Conservation (phyloP, 306 rosid species). For the Cicer arietinum region DNA sequence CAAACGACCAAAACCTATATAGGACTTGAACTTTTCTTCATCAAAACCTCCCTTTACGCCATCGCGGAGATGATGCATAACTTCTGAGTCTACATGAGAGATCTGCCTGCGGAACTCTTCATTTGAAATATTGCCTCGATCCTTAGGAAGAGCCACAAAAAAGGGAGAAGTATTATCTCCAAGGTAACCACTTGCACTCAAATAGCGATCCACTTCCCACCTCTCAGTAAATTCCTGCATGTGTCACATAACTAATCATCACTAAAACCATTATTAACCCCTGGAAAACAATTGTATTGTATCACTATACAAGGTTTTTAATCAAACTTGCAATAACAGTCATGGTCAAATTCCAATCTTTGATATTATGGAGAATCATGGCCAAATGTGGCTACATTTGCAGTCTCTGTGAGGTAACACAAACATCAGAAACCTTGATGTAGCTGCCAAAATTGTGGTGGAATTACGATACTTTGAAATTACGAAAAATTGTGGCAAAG, state of each 20-base stretch:
- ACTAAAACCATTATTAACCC: conserved; percentile 7
- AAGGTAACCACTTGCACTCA: conserved; percentile 95
- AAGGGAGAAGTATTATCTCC: conserved; percentile 82
- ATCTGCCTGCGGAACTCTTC: conserved; percentile 96
- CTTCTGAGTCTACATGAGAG: conserved; percentile 82
- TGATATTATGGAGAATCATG: background rate
- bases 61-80: conserved; percentile 80
- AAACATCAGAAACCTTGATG: background rate
- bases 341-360: background rate
- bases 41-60: conserved; percentile 89
- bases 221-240: conserved; percentile 87
- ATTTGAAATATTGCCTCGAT: conserved; percentile 74
- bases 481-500: background rate
- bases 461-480: background rate
- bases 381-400: background rate
- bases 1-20: conserved; percentile 79
- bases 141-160: conserved; percentile 94
- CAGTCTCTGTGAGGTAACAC: background rate
- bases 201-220: conserved; percentile 98
- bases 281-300: background rate
- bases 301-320: background rate
- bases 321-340: background rate
- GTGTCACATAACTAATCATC: conserved; percentile 25
- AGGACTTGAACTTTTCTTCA: conserved; percentile 80
- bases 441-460: background rate